A percentile compares a stretch with the other conserved stretches of the same genome.
phyloP scores from a whole-genome alignment of 495 filamentous ascomycete species.

The Elasticomyces elasticus region DNA sequence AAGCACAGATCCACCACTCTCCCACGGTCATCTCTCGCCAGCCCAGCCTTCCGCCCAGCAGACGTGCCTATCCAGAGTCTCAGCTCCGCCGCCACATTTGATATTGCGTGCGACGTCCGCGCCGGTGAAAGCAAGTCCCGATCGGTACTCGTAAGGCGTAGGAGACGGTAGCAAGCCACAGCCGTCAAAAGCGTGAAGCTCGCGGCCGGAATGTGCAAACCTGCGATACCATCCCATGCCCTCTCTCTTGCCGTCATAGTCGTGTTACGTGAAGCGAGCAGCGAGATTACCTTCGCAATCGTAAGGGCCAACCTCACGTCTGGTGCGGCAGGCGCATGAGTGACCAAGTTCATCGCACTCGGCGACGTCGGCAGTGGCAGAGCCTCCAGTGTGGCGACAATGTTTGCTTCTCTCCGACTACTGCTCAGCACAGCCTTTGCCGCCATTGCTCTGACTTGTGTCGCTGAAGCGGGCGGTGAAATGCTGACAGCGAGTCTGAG shows the following conservation, averaged over 20 bases:
- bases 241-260: neutral
- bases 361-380: conserved; percentile 40
- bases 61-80: conserved; percentile 31
- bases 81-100: conserved; percentile 26
- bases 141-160: conserved; percentile 31
- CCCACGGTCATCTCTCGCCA: conserved; percentile 12
- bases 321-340: conserved; percentile 35
- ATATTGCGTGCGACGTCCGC: conserved; percentile 16
- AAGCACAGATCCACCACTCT: conserved; percentile 17
- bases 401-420: conserved; percentile 43
- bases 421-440: conserved; percentile 52
- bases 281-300: conserved; percentile 69
- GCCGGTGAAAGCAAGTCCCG: neutral
- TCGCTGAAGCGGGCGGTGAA: conserved; percentile 70
- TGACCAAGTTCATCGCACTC: conserved; percentile 23
- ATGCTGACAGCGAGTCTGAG: conserved; percentile 59
- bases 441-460: conserved; percentile 67
- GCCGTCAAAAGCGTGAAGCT: conserved; percentile 64
- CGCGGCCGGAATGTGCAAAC: conserved; percentile 17
- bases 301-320: conserved; percentile 65
- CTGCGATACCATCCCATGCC: conserved; percentile 24
- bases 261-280: conserved; percentile 45
- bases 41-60: conserved; percentile 22
- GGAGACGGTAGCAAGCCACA: conserved; percentile 60
- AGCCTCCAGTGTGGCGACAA: conserved; percentile 44